A percentile compares a stretch with the other conserved stretches of the same genome.
These are phyloP conservation scores for Solanum hybrid DNA, from an alignment of 305 asterid species.

Conservation along the genomic window DNA sequence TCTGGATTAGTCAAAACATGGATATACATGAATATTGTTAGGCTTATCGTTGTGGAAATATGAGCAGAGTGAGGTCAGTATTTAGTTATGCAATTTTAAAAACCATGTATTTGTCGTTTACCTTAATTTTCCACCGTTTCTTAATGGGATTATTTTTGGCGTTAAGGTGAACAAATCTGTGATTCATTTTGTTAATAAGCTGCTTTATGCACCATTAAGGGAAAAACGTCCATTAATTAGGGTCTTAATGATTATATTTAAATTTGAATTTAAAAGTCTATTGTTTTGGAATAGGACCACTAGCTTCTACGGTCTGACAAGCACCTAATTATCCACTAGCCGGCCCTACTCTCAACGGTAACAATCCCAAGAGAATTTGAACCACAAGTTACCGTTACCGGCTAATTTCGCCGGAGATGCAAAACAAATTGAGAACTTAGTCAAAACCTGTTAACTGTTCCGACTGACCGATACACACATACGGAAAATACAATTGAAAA, in stretches of 20 bases:
- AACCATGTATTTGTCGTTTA: background rate
- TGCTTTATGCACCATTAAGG: background rate
- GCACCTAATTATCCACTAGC: slow-evolving; percentile 10
- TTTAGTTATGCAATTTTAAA: background rate
- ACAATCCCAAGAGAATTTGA: slow-evolving; percentile 4
- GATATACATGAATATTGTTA: background rate
- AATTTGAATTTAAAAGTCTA: background rate
- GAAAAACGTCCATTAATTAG: background rate
- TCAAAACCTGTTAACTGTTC: background rate
- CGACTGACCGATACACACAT: background rate
- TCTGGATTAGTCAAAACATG: background rate
- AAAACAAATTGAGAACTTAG: background rate
- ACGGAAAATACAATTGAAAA: background rate
- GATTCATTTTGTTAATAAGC: background rate
- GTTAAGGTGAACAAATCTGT: background rate
- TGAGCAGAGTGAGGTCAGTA: background rate
- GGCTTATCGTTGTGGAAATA: background rate
- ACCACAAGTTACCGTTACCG: slow-evolving; percentile 12
- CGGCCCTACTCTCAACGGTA: slow-evolving; percentile 32
- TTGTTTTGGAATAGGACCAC: background rate
- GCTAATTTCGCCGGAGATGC: slow-evolving; percentile 10
- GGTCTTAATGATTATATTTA: background rate
- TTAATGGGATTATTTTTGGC: background rate
- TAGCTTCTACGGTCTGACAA: background rate
- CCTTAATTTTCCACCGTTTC: background rate